Evolutionary conservation across 495 filamentous ascomycete genomes (phyloP), one percentile per base, ranked within the genome.

Genomic region (Penicillium lagena): DNA sequence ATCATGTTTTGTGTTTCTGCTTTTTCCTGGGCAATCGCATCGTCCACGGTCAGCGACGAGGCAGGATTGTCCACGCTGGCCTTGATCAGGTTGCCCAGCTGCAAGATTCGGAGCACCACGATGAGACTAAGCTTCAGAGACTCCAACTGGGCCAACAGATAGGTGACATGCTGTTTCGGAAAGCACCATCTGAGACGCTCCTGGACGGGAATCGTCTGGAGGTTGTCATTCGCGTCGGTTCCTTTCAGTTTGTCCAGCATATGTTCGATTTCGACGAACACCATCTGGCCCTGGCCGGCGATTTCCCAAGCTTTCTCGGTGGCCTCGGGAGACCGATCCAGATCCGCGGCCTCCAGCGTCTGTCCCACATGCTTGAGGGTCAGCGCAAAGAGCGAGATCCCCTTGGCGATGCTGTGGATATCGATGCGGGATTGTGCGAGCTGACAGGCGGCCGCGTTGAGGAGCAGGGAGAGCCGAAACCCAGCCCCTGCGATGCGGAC

Each of bases 1-100:
- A 73, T 60, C 69, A 73, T 70, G 39, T 71, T 73, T 47, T 73
- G 67, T 10, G 62, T 59, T 35, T 73, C 70, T 7, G 64, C 67
- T 39, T 68, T 60, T 29, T 70, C 69, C 45, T 72, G 69, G 7
- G 60, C 58, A 46, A 71, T 60, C 2, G 47, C 30, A n/a, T 68
- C 63, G 1, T 67, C 60, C 10, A 39, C 38, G 1, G 46, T 28
- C 6, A 41, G 37, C 11, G 29, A 28, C 4, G 32, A 29, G n/a
- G 37, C 33, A 9, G 29, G 32, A 28, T 42, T 17, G n/a, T 35
- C 22, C 0, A 28, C 33, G 6, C 12, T 45, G 11, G 43, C 38
- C 13, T 54, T 35, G 13, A 69, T 48, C 33, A 61, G 37, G 8
- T 54, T 43, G 1, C 62, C 69, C 42, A 73, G 55, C 37, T 73